These are phyloP conservation scores for Barbarea vulgaris DNA, from an alignment of 345 rosid genomes.

Conservation along the genomic window DNA sequence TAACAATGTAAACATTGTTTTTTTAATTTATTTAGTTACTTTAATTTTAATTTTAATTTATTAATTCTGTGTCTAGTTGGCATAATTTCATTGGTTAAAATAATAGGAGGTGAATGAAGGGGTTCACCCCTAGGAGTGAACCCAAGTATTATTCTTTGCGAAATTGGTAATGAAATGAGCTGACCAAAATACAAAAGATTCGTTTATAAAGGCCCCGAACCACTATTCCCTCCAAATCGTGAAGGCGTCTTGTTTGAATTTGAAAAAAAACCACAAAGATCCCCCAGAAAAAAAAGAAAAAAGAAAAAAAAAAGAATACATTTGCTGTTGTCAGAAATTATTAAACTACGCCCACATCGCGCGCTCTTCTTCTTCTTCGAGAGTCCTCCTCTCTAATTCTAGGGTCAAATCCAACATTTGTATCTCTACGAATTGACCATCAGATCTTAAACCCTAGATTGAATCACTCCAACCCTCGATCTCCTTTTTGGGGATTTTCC, in stretches of 20 bases:
- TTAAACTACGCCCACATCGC: conserved; percentile 39
- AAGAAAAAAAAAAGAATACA: not conserved
- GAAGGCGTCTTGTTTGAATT: conserved; percentile 32
- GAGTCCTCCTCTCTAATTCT: conserved; percentile 7
- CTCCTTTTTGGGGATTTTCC: not conserved
- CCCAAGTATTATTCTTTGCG: no score
- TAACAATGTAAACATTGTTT: no score
- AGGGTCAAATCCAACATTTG: conserved; percentile 29
- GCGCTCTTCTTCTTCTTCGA: conserved; percentile 36
- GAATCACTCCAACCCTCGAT: conserved; percentile 11
- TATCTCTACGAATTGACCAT: conserved; percentile 2
- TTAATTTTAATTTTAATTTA: no score
- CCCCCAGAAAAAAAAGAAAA: not conserved
- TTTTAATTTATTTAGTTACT: no score
- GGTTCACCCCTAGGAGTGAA: no score
- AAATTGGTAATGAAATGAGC: conserved; percentile 13
- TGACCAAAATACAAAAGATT: not conserved
- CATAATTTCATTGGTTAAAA: no score
- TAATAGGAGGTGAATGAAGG: no score
- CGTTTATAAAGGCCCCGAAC: conserved; percentile 16
- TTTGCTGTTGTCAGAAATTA: conserved; percentile 36
- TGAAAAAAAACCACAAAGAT: conserved; percentile 25
- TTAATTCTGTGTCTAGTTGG: no score
- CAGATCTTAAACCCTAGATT: conserved; percentile 23
- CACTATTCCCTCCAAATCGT: conserved; percentile 42